A percentile compares a stretch with the other conserved stretches of the same genome.
Conservation (phyloP, 495 filamentous ascomycete genomes). For the Penicillium maclennaniae region DNA sequence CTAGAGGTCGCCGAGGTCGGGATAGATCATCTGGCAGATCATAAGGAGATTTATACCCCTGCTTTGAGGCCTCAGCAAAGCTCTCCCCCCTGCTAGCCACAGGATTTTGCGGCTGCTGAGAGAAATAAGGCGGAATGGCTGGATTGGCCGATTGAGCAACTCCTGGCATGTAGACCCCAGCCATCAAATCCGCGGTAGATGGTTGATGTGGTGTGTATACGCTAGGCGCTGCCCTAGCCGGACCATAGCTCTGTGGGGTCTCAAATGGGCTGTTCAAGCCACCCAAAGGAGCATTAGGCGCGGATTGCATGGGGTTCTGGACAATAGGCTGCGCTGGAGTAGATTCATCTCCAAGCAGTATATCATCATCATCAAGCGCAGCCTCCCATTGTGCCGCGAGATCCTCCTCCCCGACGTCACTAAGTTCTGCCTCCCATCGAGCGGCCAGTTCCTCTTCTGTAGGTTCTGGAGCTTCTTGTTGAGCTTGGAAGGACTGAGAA, state of each 20-base stretch:
- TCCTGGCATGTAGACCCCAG: slow-evolving; percentile 26
- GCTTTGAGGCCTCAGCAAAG: slow-evolving; percentile 83
- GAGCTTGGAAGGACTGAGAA: slow-evolving; percentile 11
- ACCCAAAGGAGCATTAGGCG: slow-evolving; percentile 1
- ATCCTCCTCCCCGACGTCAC: slow-evolving; percentile 54
- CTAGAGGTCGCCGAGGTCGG: slow-evolving; percentile 57
- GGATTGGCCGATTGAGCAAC: slow-evolving; percentile 27
- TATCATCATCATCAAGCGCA: slow-evolving; percentile 75
- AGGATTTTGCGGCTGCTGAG: slow-evolving; percentile 32
- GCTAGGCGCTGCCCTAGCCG: slow-evolving; percentile 16
- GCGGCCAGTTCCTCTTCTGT: slow-evolving; percentile 65
- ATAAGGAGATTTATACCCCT: slow-evolving; percentile 89
- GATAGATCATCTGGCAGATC: slow-evolving; percentile 89
- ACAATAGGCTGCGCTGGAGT: slow-evolving; percentile 19
- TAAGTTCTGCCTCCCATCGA: slow-evolving; percentile 79
- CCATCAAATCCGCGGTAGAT: slow-evolving; percentile 37
- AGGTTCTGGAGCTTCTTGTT: slow-evolving; percentile 19
- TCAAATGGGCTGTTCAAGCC: slow-evolving; percentile 34
- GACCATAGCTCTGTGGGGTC: slow-evolving; percentile 22
- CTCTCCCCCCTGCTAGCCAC: slow-evolving; percentile 56
- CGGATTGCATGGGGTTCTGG: slow-evolving; percentile 14
- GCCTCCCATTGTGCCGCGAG: slow-evolving; percentile 80
- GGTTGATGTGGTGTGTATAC: slow-evolving; percentile 46
- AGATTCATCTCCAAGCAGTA: slow-evolving; percentile 62
- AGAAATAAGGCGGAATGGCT: slow-evolving; percentile 39